Evolutionary conservation across 192 early-diverging fungal species (phyloP).

Genomic region (Umbelopsis sp.): DNA sequence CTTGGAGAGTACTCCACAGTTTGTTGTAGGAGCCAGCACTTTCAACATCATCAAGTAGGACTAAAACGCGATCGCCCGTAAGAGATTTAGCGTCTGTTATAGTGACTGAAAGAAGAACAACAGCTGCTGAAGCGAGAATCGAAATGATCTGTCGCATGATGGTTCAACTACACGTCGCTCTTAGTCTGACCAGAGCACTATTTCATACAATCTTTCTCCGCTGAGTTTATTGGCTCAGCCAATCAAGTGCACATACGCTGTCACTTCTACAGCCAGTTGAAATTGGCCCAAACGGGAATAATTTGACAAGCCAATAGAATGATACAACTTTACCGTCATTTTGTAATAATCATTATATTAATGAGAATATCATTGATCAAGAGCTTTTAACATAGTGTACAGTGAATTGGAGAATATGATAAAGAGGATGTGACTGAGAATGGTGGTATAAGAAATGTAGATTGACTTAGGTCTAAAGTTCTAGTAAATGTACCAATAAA

Average conservation of each 20-base stretch:
- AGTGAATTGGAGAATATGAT: no score
- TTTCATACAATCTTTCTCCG: slow-evolving; percentile 2
- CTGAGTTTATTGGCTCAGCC: slow-evolving; percentile 2
- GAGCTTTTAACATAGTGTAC: no score
- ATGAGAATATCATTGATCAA: no score
- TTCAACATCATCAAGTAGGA: slow-evolving; percentile 62
- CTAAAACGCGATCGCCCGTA: slow-evolving; percentile 67
- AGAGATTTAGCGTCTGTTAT: slow-evolving; percentile 56
- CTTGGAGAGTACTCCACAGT: slow-evolving; percentile 62
- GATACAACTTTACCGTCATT: no score
- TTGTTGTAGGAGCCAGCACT: slow-evolving; percentile 50
- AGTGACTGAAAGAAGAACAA: slow-evolving; percentile 8
- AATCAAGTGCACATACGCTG: slow-evolving; percentile 5
- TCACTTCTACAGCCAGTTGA: background rate
- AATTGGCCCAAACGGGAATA: no score
- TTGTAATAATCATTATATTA: no score
- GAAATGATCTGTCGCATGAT: slow-evolving; percentile 23
- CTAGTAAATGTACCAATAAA: slow-evolving; percentile 44
- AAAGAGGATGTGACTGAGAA: no score
- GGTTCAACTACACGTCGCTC: slow-evolving; percentile 2
- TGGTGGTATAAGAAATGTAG: no score
- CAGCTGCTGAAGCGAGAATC: slow-evolving; percentile 31
- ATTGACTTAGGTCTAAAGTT: background rate
- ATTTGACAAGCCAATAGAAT: no score
- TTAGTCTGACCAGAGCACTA: background rate